Conservation (phyloP, 768 basidiomycete species). For the Auricularia auricula-judae region DNA sequence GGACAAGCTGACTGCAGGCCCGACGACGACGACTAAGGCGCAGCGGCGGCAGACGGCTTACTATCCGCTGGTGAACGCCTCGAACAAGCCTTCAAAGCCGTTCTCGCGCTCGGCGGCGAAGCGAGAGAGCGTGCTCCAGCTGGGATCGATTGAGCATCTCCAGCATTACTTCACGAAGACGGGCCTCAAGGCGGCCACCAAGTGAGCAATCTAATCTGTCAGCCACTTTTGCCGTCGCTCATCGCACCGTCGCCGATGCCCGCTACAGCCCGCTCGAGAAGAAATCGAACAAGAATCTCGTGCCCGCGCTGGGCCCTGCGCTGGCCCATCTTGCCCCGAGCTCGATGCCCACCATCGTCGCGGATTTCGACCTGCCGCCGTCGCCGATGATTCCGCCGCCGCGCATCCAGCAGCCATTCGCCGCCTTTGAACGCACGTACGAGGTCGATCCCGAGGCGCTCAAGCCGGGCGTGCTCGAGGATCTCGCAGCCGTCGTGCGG, state of each 20-base stretch:
- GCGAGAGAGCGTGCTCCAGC: conserved; percentile 83
- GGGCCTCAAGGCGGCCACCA: conserved; percentile 59
- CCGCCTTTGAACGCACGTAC: conserved; percentile 50
- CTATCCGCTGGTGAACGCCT: conserved; percentile 62
- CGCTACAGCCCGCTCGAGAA: neutral
- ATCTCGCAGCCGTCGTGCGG: conserved; percentile 49
- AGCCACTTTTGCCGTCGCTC: no score
- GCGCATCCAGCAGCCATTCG: conserved; percentile 30
- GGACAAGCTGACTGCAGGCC: neutral
- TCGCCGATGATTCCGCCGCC: conserved; percentile 47
- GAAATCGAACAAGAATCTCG: conserved; percentile 51
- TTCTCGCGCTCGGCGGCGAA: conserved; percentile 88
- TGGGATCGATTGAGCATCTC: conserved; percentile 93
- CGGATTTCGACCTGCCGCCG: conserved; percentile 56
- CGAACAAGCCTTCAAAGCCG: conserved; percentile 68
- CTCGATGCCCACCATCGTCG: conserved; percentile 28
- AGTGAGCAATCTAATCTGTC: conserved; percentile 34
- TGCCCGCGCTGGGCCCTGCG: conserved; percentile 63
- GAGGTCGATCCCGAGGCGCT: conserved; percentile 71
- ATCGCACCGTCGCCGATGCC: neutral
- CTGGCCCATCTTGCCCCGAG: conserved; percentile 29
- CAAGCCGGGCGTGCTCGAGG: conserved; percentile 66
- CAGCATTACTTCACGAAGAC: conserved; percentile 93
- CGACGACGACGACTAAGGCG: neutral
- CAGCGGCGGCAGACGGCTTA: conserved; percentile 58